Base-by-base conservation (phyloP, 2,329 filamentous ascomycete species). In the Arthroderma sp. region DNA sequence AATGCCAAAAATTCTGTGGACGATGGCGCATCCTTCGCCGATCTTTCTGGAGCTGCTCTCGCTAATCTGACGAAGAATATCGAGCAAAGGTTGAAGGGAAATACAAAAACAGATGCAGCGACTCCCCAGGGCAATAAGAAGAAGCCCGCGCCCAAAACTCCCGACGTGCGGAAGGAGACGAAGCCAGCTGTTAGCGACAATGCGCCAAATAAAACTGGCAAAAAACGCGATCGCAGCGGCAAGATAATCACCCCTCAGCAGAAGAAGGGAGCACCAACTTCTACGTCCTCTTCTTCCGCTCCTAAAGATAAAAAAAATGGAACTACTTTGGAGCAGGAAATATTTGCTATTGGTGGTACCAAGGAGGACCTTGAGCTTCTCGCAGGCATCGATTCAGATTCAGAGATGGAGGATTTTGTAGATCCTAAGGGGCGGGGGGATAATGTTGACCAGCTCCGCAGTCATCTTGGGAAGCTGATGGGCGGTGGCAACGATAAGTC, bases 311-410 rank as follows among this genome's bases (percentile, higher is more conserved):
- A 50, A 10, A 50, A 52, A 6, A 49, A 52, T 3, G 53, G 60
- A 31, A 57, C 63, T 50, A 53, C 55, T 32, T 55, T 71, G 34
- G 57, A 63, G 40, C 58, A 63, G 47, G 68, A 70, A 48, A 66
- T 72, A 48, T 48, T 67, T 48, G 63, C 62, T 4, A 61, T 72
- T 43, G 69, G 69, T 30, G 69, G 69, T 40, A 70, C 64, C n/a
- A 60, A 70, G 50, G 70, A 72, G 42, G 68, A 72, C 50, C 56
- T 69, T 45, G 63, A 69, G 39, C 53, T 72, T 27, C 53, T 72
- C 47, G 66, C 61, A 22, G 65, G 57, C 43, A 57, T 65, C 15
- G 60, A 64, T 38, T 71, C 69, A 0, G 68, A 67, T 38, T 68
- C 66, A 9, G 69, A 72, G 51, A 55, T 68, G 9, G 69, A 71